A percentile compares a stretch with the other conserved stretches of the same genome.
phyloP scores from a whole-genome alignment of 768 basidiomycete genomes.

The Lentinula edodes region DNA sequence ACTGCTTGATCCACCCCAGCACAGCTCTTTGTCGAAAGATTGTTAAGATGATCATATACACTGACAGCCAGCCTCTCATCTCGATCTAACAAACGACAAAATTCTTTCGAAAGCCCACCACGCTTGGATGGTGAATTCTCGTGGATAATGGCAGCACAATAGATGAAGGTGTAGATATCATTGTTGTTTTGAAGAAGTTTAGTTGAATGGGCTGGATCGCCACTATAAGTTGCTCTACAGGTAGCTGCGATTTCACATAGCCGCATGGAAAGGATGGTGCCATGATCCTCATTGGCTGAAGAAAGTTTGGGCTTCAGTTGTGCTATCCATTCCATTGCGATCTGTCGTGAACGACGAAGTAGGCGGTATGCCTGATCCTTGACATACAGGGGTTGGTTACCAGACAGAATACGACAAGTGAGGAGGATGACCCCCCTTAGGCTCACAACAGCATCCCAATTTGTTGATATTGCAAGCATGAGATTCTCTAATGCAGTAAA shows the following conservation, averaged over 20 bases:
- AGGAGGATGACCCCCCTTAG: conserved; percentile 21
- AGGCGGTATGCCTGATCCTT: conserved; percentile 16
- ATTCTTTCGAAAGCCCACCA: not conserved
- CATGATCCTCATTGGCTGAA: not conserved
- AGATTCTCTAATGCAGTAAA: conserved; percentile 29
- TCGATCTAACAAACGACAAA: conserved; percentile 10
- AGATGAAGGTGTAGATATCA: conserved; percentile 23
- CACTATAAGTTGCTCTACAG: conserved; percentile 35
- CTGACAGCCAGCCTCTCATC: conserved; percentile 22
- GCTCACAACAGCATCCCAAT: conserved; percentile 32
- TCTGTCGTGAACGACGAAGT: conserved; percentile 24
- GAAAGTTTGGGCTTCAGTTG: conserved; percentile 23
- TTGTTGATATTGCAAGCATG: conserved; percentile 29
- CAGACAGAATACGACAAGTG: conserved; percentile 29
- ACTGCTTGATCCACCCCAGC: conserved; percentile 4
- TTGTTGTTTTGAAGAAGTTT: not conserved
- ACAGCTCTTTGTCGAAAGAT: not conserved
- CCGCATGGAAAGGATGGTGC: conserved; percentile 3
- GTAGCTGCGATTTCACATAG: conserved; percentile 30
- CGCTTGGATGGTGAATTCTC: conserved; percentile 15
- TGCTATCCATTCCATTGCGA: conserved; percentile 29
- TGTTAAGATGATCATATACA: conserved; percentile 11
- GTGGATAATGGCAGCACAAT: conserved; percentile 25
- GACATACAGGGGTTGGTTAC: conserved; percentile 10
- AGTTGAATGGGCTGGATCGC: conserved; percentile 15